Percentiles rank a stretch among this genome's conserved stretches.
Evolutionary conservation across 2,329 filamentous ascomycete species (phyloP).

Genomic region (Penicillium sp.): DNA sequence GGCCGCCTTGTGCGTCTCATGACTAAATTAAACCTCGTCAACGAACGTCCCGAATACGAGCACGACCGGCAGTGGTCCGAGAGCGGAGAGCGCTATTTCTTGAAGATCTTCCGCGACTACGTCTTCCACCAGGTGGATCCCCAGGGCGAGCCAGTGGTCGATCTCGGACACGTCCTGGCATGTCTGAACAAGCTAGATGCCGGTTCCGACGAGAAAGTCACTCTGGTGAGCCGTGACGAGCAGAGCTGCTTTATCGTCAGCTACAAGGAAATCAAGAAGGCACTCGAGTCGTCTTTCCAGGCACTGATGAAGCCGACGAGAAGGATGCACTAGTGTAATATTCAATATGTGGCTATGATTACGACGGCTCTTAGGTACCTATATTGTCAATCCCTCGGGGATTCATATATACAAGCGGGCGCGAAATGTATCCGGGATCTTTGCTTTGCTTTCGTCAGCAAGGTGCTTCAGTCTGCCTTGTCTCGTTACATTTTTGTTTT

Average conservation of each 20-base stretch:
- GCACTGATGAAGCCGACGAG: constrained; percentile 51
- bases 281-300: constrained; percentile 60
- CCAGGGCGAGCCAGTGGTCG: constrained; percentile 76
- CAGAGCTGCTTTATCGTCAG: constrained; percentile 84
- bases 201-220: constrained; percentile 80
- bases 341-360: constrained; percentile 3
- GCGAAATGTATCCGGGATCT: neutral
- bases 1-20: constrained; percentile 76
- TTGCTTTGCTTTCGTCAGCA: constrained; percentile 1
- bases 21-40: constrained; percentile 82
- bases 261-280: constrained; percentile 80
- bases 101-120: constrained; percentile 95
- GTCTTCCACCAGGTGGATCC: constrained; percentile 94
- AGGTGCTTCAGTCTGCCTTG: neutral
- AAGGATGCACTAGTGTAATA: constrained; percentile 32
- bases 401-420: neutral
- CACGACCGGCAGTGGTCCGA: constrained; percentile 81
- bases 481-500: constrained; percentile 3
- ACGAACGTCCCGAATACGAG: constrained; percentile 83
- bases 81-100: constrained; percentile 83
- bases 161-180: constrained; percentile 81
- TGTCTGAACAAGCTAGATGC: constrained; percentile 92
- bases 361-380: neutral
- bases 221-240: constrained; percentile 83
- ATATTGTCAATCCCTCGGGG: neutral